Conservation (phyloP, 2,329 filamentous ascomycete genomes). For the Nakataea oryzae region DNA sequence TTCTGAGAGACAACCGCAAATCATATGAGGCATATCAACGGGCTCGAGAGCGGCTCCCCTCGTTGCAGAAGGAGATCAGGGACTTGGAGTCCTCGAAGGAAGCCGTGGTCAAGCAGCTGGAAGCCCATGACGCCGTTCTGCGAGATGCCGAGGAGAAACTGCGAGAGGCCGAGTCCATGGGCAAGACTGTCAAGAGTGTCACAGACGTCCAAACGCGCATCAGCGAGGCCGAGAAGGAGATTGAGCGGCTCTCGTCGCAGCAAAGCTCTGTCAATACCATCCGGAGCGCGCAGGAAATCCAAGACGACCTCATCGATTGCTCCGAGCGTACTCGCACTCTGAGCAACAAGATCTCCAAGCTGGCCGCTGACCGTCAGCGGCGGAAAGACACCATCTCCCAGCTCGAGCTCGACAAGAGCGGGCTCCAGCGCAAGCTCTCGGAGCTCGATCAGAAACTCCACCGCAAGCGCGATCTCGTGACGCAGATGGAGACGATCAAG, state of each 20-base stretch:
- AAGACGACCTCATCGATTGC: conserved; percentile 59
- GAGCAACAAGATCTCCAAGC: conserved; percentile 53
- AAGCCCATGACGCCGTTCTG: conserved; percentile 58
- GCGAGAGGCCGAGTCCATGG: conserved; percentile 53
- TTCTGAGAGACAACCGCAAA: conserved; percentile 50
- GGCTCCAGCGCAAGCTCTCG: conserved; percentile 62
- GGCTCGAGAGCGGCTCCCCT: conserved; percentile 59
- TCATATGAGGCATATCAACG: conserved; percentile 67
- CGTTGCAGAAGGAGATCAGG: conserved; percentile 49
- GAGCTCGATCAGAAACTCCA: conserved; percentile 66
- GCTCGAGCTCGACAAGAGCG: conserved; percentile 68
- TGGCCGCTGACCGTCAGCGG: conserved; percentile 62
- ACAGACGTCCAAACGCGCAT: conserved; percentile 63
- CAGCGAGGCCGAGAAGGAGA: conserved; percentile 57
- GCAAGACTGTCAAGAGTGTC: conserved; percentile 68
- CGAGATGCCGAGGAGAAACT: conserved; percentile 48
- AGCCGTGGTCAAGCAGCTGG: conserved; percentile 47
- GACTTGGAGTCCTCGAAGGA: conserved; percentile 47
- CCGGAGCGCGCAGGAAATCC: conserved; percentile 72
- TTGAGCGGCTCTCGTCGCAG: conserved; percentile 65
- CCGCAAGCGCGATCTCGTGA: conserved; percentile 62
- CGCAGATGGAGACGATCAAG: conserved; percentile 64
- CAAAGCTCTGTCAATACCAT: conserved; percentile 52
- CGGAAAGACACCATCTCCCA: conserved; percentile 55
- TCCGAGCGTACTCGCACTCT: conserved; percentile 56